phyloP scores from a whole-genome alignment of 768 basidiomycete genomes.

The Termitomyces sp. region DNA sequence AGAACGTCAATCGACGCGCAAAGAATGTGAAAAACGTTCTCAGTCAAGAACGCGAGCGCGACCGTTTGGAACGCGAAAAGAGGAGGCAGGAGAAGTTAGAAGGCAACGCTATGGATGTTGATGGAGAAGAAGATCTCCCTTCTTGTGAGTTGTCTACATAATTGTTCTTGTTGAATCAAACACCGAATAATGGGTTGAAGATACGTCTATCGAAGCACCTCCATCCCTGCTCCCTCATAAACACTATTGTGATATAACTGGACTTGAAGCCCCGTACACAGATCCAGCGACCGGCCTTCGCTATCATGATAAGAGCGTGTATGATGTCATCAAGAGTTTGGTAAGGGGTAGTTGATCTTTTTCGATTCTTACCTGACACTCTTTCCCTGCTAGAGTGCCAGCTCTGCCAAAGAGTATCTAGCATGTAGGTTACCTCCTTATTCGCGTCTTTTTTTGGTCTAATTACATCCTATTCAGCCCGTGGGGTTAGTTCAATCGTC shows the following conservation, averaged over 20 bases:
- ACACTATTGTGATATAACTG: constrained; percentile 84
- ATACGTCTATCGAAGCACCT: constrained; percentile 79
- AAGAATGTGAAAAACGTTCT: constrained; percentile 80
- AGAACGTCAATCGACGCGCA: constrained; percentile 65
- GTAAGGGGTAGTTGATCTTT: constrained; percentile 30
- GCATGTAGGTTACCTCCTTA: constrained; percentile 37
- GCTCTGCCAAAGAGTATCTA: constrained; percentile 73
- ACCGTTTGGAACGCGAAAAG: constrained; percentile 60
- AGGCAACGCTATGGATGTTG: constrained; percentile 46
- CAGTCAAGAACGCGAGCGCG: constrained; percentile 73
- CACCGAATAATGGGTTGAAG: constrained; percentile 27
- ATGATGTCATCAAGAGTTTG: constrained; percentile 71
- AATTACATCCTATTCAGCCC: constrained; percentile 12
- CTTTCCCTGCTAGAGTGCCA: constrained; percentile 46
- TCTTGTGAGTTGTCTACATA: constrained; percentile 47
- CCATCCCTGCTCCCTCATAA: constrained; percentile 73
- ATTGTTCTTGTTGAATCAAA: background rate
- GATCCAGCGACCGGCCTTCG: constrained; percentile 76
- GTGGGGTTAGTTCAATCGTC: constrained; percentile 45
- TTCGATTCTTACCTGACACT: background rate
- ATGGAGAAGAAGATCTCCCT: constrained; percentile 59
- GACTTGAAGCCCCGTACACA: constrained; percentile 80
- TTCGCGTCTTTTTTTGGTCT: background rate
- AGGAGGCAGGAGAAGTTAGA: constrained; percentile 45
- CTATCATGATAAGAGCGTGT: constrained; percentile 85